Evolutionary conservation across 148 eudicot genomes (phyloP).

Genomic region (Euryodendron excelsum): DNA sequence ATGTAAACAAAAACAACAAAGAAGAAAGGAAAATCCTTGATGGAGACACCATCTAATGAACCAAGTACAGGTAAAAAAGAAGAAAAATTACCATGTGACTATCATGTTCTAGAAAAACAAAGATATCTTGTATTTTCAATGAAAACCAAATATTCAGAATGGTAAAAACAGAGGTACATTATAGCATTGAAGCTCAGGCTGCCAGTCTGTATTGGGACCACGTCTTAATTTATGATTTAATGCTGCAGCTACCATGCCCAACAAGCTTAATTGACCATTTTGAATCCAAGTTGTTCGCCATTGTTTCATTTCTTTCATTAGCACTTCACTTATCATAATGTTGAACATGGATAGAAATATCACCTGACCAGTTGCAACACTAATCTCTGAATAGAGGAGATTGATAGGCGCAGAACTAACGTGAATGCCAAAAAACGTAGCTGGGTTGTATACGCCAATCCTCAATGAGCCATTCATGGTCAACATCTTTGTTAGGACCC

Average conservation of each 20-base stretch:
- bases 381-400: conserved; percentile 65
- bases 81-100: background rate
- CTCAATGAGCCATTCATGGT: conserved; percentile 62
- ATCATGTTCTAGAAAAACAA: background rate
- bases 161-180: too few relatives aligned
- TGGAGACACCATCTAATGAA: background rate
- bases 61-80: background rate
- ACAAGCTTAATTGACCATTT: background rate
- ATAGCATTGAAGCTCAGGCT: too few relatives aligned
- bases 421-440: conserved; percentile 86
- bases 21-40: background rate
- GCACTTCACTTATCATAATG: background rate
- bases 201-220: background rate
- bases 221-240: background rate
- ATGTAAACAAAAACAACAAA: background rate
- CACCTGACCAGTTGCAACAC: conserved; percentile 88
- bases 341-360: background rate
- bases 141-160: too few relatives aligned
- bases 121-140: too few relatives aligned
- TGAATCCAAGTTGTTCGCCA: background rate
- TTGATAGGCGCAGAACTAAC: conserved; percentile 69
- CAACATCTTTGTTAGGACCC: conserved; percentile 74
- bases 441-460: conserved; percentile 80
- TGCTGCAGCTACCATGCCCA: background rate
- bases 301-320: background rate